Conservation (phyloP, 768 basidiomycete species). For the Hericium erinaceus region DNA sequence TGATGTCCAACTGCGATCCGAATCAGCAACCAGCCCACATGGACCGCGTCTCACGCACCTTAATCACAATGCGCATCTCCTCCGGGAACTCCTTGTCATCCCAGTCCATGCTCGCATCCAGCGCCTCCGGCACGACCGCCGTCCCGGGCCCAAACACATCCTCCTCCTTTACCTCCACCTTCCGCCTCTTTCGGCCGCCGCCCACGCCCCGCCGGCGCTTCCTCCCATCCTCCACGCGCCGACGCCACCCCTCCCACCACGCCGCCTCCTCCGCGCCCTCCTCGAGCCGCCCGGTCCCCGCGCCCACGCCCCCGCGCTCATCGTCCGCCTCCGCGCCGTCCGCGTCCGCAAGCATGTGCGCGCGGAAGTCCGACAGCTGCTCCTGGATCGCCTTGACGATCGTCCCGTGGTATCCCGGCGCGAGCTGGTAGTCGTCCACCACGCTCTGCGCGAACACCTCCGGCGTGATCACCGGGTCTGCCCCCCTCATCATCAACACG, state of each 20-base stretch:
- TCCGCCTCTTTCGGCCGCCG: constrained; percentile 12
- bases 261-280: constrained; percentile 34
- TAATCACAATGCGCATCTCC: constrained; percentile 88
- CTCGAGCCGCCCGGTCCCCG: constrained; percentile 32
- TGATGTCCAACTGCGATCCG: constrained; percentile 75
- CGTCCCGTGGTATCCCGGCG: constrained; percentile 48
- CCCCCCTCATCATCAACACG: not conserved
- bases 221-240: constrained; percentile 28
- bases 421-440: constrained; percentile 83
- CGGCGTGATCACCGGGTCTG: constrained; percentile 85
- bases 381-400: constrained; percentile 84
- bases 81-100: constrained; percentile 62
- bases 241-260: constrained; percentile 74
- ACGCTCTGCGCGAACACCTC: constrained; percentile 85
- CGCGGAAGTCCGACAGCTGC: constrained; percentile 73
- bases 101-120: constrained; percentile 50
- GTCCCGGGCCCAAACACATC: not conserved
- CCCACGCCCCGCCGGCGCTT: constrained; percentile 21
- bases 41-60: constrained; percentile 41
- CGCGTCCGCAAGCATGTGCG: constrained; percentile 43
- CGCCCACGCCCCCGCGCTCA: constrained; percentile 24
- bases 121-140: constrained; percentile 20
- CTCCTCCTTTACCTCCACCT: constrained; percentile 11
- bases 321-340: constrained; percentile 35
- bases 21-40: not conserved